Evolutionary conservation across 345 rosid species (phyloP).

Genomic region (Arabis hirsuta): DNA sequence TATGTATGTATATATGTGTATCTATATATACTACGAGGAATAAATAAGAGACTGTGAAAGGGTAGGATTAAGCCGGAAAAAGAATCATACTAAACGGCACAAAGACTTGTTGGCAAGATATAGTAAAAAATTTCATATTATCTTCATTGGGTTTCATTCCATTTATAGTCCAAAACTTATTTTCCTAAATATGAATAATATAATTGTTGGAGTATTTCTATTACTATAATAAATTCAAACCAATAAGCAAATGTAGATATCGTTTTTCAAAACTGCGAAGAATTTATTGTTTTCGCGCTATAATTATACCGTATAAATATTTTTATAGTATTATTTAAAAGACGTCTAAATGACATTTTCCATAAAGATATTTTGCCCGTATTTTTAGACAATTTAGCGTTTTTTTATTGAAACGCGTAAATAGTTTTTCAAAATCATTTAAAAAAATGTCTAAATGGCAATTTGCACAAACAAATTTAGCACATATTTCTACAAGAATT

Average conservation of each 20-base stretch:
- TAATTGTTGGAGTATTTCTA: too few relatives aligned
- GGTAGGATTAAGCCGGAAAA: background rate
- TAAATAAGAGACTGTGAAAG: constrained; percentile 20
- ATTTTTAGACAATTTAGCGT: background rate
- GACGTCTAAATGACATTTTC: background rate
- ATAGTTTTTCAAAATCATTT: too few relatives aligned
- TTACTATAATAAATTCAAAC: background rate
- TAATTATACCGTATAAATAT: background rate
- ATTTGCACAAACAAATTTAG: too few relatives aligned
- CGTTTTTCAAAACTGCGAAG: background rate
- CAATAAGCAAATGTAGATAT: background rate
- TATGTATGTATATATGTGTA: background rate
- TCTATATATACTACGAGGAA: constrained; percentile 8
- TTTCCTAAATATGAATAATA: background rate
- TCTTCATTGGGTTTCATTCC: constrained; percentile 36
- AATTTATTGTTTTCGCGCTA: background rate
- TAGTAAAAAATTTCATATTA: constrained; percentile 11
- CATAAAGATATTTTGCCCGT: background rate
- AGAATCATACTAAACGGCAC: constrained; percentile 15
- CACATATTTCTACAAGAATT: too few relatives aligned
- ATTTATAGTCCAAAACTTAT: constrained; percentile 2
- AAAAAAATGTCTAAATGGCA: too few relatives aligned
- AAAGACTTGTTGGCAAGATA: constrained; percentile 5
- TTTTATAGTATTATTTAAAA: background rate
- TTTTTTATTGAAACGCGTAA: too few relatives aligned